Base-by-base conservation (phyloP, 108 stramenopile species). In the Skeletonema menzelii region DNA sequence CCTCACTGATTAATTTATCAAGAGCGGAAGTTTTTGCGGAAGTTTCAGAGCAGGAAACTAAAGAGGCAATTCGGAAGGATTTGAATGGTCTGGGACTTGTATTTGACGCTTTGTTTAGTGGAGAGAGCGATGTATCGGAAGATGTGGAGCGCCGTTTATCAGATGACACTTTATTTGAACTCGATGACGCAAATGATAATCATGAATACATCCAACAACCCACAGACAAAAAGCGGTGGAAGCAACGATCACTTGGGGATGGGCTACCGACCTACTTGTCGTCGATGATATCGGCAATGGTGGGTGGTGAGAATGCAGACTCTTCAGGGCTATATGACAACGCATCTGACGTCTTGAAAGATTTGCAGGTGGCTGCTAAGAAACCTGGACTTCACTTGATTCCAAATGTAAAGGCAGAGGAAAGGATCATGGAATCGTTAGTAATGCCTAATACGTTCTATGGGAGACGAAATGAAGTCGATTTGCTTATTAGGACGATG, bases 391-490 rank as follows among this genome's bases (percentile, higher is more conserved):
- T 59, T 24, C 47, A 30, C 17, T 55, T 69, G 2, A 44, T 59
- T 19, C 6, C 27, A 5, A 26, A 59, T 69, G 19, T 17, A 4
- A 19, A 47, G 30, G 61, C 32, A 14, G 8, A 17, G n/a, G 61
- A 20, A 0, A 37, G 61, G 22, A n/a, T n/a, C n/a, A n/a, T n/a
- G n/a, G 42, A 47, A 13, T 14, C 38, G 13, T 17, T 30, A 30
- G 17, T 53, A 37, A 28, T 60, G 20, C 26, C 34, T 2, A 42
- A 38, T 57, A 12, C 44, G 13, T 72, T 75, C 31, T 70, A 75
- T 22, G 74, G 74, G 31, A 35, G 68, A 59, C 17, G 24, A 11
- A 35, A 44, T 17, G 67, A 75, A 34, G 26, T 75, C 4, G 59
- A 57, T 30, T 40, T 70, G 68, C 6, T 75, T 0, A 47, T n/a